Conservation (phyloP, 768 basidiomycete species). For the Cyathus striatus region DNA sequence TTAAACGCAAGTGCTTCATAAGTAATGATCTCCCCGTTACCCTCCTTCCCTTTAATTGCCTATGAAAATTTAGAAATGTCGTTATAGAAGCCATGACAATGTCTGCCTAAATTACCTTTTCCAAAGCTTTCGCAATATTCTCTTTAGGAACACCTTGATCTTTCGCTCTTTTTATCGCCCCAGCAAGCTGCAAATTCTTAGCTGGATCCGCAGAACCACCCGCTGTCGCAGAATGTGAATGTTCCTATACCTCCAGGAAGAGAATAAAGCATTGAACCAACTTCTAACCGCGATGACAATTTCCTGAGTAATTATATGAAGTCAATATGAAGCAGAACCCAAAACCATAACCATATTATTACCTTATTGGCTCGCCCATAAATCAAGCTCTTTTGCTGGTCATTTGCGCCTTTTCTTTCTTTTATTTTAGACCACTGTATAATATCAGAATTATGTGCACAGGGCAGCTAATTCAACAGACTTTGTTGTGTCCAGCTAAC, state of each 20-base stretch:
- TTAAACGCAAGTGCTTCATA: conserved; percentile 61
- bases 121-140: conserved; percentile 60
- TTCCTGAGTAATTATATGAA: conserved; percentile 35
- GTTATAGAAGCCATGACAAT: background rate
- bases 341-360: conserved; percentile 21
- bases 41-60: conserved; percentile 44
- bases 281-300: conserved; percentile 57
- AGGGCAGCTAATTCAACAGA: conserved; percentile 8
- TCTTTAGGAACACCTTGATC: conserved; percentile 61
- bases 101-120: conserved; percentile 32
- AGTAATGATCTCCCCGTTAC: conserved; percentile 39
- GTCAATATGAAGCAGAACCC: background rate
- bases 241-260: too few species aligned
- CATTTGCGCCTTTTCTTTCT: conserved; percentile 61
- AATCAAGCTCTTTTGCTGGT: conserved; percentile 53
- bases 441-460: conserved; percentile 1
- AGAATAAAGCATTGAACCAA: too few species aligned
- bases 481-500: conserved; percentile 39
- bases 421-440: conserved; percentile 75
- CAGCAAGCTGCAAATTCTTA: conserved; percentile 47
- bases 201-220: conserved; percentile 54
- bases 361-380: conserved; percentile 55
- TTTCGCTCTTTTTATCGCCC: conserved; percentile 50
- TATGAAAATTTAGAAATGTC: conserved; percentile 12
- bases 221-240: conserved; percentile 32